Evolutionary conservation across 441 rosid genomes (phyloP), one percentile per base, ranked within the genome.

Genomic region (Euphorbia celastroides): DNA sequence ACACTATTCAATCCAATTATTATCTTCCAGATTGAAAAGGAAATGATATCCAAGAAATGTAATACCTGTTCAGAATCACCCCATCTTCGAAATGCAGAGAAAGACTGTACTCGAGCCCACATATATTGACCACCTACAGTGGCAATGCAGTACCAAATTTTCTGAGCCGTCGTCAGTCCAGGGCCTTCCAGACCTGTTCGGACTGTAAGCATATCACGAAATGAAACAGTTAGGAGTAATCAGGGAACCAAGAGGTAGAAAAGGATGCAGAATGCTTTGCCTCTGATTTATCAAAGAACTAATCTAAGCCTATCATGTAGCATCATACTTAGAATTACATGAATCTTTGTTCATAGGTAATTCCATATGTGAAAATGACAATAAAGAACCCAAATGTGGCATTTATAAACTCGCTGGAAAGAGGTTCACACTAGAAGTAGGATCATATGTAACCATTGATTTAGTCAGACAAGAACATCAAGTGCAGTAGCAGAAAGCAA

Each of bases 51-150:
- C 44, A 57, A 36, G 5, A 8, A 41, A 32, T 13, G 28, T 46
- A 57, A 31, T 41, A 87, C 93, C 97, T 85, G 95, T 74, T 91
- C 93, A 74, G 99, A 85, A 74, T 91, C 88, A 68, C 96, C 99
- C 99, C 97, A 93, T 81, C 96, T 80, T 55, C 93, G 92, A 72
- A 93, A 93, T 67, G 97, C 97, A 66, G 99, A 93, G 70, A 93
- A 93, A 0, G 96, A 89, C 70, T 91, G 95, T 70, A 89, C 70
- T 31, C 96, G 89, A 61, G 96, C 86, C 90, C 92, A 91, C 64
- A 88, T 75, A 72, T 91, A 93, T 63, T 91, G 99, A 68, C 99
- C 90, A 78, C 99, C 97, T 70, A 89, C 99, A 42, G 87, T 79
- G 55, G 97, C 90, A 78, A 86, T 72, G 70, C 99, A 93, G 78